Evolutionary conservation across 2,329 filamentous ascomycete species (phyloP).

Genomic region (Talaromyces sp.): DNA sequence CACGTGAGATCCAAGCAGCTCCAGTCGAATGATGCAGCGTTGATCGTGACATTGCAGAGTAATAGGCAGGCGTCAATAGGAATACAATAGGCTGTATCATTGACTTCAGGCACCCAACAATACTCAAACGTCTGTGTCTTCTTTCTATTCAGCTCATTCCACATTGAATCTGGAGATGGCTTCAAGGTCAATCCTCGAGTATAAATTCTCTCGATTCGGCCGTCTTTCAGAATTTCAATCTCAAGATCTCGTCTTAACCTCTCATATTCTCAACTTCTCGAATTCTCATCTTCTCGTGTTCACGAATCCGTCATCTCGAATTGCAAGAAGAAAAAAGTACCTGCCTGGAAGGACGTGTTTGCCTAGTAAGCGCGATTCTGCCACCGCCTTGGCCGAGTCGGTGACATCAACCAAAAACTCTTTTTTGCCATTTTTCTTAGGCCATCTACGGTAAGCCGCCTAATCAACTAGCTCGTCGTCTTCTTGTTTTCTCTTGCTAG

Average conservation of each 20-base stretch:
- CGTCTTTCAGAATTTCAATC: neutral
- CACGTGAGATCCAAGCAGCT: neutral
- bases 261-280: neutral
- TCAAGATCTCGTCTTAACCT: neutral
- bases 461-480: neutral
- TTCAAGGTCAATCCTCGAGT: neutral
- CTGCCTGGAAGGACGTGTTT: neutral
- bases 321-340: neutral
- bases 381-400: neutral
- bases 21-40: neutral
- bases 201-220: neutral
- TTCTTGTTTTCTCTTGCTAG: neutral
- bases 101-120: neutral
- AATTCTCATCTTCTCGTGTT: neutral
- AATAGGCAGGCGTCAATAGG: neutral
- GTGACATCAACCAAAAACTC: constrained; percentile 9
- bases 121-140: neutral
- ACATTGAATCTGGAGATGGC: neutral
- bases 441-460: neutral
- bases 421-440: constrained; percentile 7
- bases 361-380: neutral
- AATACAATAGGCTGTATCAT: neutral
- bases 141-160: neutral
- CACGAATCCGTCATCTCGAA: neutral
- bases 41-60: neutral